phyloP scores from a whole-genome alignment of 352 stramenopile species.

The Pythium aphanidermatum region DNA sequence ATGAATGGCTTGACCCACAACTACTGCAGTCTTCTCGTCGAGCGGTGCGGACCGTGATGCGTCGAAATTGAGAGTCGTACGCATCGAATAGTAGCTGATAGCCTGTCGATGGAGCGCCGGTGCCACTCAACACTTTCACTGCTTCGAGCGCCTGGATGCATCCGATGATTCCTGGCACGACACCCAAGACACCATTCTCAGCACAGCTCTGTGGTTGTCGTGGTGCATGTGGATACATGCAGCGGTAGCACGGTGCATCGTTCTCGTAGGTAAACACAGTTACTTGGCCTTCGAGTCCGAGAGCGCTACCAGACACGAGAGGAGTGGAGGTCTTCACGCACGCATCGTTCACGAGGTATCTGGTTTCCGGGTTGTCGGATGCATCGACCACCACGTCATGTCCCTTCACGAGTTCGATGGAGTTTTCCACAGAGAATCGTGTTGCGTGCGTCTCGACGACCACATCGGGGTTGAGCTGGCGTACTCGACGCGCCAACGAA shows the following conservation, averaged over 20 bases:
- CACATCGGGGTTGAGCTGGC: constrained; percentile 81
- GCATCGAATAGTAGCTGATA: constrained; percentile 78
- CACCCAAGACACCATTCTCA: constrained; percentile 96
- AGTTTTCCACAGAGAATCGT: constrained; percentile 77
- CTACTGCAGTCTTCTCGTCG: constrained; percentile 34
- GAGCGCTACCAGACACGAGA: constrained; percentile 92
- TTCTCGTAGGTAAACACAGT: constrained; percentile 90
- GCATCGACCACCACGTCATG: constrained; percentile 94
- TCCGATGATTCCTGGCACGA: constrained; percentile 92
- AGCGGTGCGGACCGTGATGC: constrained; percentile 41
- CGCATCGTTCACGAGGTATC: constrained; percentile 95
- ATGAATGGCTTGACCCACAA: constrained; percentile 12
- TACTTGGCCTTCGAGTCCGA: constrained; percentile 95
- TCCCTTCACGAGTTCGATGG: constrained; percentile 53
- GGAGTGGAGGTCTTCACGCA: constrained; percentile 83
- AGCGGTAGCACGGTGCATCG: constrained; percentile 91
- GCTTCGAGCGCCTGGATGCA: constrained; percentile 92
- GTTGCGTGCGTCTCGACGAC: constrained; percentile 32
- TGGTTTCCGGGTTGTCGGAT: constrained; percentile 94
- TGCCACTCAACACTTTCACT: constrained; percentile 85
- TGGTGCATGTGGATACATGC: constrained; percentile 90
- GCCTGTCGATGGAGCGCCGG: constrained; percentile 51
- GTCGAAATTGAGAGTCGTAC: constrained; percentile 64
- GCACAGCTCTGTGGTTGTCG: constrained; percentile 79
- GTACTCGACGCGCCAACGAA: constrained; percentile 62